Percentiles rank a stretch among this genome's conserved stretches.
These are phyloP conservation scores for Drosera capensis DNA, from an alignment of 148 eudicot genomes.

Conservation along the genomic window DNA sequence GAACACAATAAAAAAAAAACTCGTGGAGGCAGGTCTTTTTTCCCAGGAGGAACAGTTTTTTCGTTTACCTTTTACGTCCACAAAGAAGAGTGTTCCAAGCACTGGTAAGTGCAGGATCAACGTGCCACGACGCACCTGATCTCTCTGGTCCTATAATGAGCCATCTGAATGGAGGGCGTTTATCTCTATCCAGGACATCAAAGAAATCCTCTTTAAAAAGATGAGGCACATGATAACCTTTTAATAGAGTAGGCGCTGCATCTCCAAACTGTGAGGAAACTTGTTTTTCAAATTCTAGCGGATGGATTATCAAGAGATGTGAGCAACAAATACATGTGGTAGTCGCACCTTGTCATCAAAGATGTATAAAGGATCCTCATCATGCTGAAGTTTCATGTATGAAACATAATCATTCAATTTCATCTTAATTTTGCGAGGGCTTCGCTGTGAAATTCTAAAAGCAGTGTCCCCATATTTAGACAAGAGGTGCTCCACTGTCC, in stretches of 20 bases:
- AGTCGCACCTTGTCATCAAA: slow-evolving; percentile 73
- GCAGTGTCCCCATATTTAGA: slow-evolving; percentile 53
- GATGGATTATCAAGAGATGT: no score
- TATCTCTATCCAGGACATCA: slow-evolving; percentile 59
- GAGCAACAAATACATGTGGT: slow-evolving; percentile 2
- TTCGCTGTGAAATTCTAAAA: slow-evolving; percentile 75
- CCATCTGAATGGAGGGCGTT: slow-evolving; percentile 87
- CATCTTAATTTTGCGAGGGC: slow-evolving; percentile 48
- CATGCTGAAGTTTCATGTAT: slow-evolving; percentile 72
- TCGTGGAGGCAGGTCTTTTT: neutral
- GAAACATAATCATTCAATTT: slow-evolving; percentile 59
- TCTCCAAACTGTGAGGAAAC: slow-evolving; percentile 66
- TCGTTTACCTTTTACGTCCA: slow-evolving; percentile 76
- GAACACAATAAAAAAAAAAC: neutral
- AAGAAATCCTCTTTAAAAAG: slow-evolving; percentile 81
- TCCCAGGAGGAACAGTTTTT: neutral
- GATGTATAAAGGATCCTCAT: slow-evolving; percentile 94
- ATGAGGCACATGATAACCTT: slow-evolving; percentile 82
- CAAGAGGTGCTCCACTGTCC: slow-evolving; percentile 60
- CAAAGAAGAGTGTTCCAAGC: slow-evolving; percentile 89
- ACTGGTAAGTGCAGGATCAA: slow-evolving; percentile 98
- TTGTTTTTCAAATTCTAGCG: slow-evolving; percentile 7
- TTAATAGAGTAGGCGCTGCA: slow-evolving; percentile 59
- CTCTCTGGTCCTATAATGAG: slow-evolving; percentile 95
- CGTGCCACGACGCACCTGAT: slow-evolving; percentile 99